Conservation (phyloP, 2,329 filamentous ascomycete genomes). For the Grosmannia serpens region DNA sequence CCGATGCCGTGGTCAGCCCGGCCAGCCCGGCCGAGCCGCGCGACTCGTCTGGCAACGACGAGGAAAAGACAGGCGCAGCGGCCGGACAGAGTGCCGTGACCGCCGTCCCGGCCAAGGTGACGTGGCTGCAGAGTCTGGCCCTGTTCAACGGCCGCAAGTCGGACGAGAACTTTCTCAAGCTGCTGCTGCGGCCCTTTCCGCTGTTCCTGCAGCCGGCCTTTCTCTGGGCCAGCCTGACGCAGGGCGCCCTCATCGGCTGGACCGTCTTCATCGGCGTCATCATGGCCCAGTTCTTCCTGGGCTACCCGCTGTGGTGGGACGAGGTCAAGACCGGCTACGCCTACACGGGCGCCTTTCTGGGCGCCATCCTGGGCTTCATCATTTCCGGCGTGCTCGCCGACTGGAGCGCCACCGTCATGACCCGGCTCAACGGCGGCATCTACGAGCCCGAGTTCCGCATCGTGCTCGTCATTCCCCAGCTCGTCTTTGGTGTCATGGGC, state of each 20-base stretch:
- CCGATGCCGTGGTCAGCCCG: slow-evolving; percentile 14
- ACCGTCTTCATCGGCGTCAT: slow-evolving; percentile 85
- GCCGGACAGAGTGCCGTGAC: neutral
- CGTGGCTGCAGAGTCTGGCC: slow-evolving; percentile 48
- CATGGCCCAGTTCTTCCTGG: slow-evolving; percentile 70
- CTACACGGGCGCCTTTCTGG: slow-evolving; percentile 77
- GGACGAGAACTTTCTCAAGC: slow-evolving; percentile 57
- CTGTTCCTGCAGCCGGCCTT: slow-evolving; percentile 78
- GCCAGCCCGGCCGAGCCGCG: neutral
- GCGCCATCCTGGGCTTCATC: slow-evolving; percentile 65
- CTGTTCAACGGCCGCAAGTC: slow-evolving; percentile 77
- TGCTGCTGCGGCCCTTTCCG: slow-evolving; percentile 64
- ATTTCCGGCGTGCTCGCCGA: slow-evolving; percentile 68
- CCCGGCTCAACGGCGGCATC: slow-evolving; percentile 62
- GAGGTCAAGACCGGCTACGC: slow-evolving; percentile 76
- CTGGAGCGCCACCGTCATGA: slow-evolving; percentile 57
- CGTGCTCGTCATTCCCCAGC: slow-evolving; percentile 68
- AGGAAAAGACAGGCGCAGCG: slow-evolving; percentile 2
- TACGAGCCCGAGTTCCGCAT: slow-evolving; percentile 92
- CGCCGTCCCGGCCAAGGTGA: slow-evolving; percentile 34
- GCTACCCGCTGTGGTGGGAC: slow-evolving; percentile 69
- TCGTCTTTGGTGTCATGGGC: slow-evolving; percentile 65
- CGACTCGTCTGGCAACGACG: slow-evolving; percentile 8
- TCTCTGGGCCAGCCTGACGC: slow-evolving; percentile 66
- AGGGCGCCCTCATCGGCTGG: slow-evolving; percentile 89